Conservation (phyloP, 2,329 filamentous ascomycete species). For the Hypoxylon sp. region DNA sequence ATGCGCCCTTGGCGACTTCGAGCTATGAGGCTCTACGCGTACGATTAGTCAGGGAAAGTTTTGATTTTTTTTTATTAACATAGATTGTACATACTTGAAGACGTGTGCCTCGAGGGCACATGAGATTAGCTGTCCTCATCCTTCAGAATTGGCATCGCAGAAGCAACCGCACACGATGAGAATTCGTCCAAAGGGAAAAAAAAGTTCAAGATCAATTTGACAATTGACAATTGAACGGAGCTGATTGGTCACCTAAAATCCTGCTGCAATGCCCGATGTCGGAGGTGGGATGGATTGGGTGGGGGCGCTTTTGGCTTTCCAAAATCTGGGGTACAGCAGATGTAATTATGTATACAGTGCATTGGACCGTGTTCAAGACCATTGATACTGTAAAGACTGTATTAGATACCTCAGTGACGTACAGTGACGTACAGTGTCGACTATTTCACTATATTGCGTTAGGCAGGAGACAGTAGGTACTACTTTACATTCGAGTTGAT, state of each 20-base stretch:
- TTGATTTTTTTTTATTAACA: neutral
- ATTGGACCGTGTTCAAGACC: neutral
- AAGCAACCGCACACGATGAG: conserved; percentile 27
- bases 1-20: conserved; percentile 46
- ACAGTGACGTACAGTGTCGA: too few relatives aligned
- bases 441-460: too few relatives aligned
- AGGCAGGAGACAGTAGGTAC: too few relatives aligned
- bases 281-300: conserved; percentile 31
- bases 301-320: neutral
- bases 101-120: conserved; percentile 52
- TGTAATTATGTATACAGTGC: neutral
- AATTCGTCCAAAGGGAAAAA: conserved; percentile 36
- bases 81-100: conserved; percentile 48
- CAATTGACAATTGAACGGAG: conserved; percentile 46
- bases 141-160: conserved; percentile 55
- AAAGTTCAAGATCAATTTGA: conserved; percentile 20
- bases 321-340: conserved; percentile 39
- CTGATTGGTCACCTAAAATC: conserved; percentile 47
- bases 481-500: too few relatives aligned
- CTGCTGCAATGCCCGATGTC: conserved; percentile 35
- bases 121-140: conserved; percentile 54
- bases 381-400: neutral
- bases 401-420: too few relatives aligned
- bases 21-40: conserved; percentile 48
- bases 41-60: conserved; percentile 16